Conservation (phyloP, 2,329 filamentous ascomycete genomes). For the Hypoxylon sp. region DNA sequence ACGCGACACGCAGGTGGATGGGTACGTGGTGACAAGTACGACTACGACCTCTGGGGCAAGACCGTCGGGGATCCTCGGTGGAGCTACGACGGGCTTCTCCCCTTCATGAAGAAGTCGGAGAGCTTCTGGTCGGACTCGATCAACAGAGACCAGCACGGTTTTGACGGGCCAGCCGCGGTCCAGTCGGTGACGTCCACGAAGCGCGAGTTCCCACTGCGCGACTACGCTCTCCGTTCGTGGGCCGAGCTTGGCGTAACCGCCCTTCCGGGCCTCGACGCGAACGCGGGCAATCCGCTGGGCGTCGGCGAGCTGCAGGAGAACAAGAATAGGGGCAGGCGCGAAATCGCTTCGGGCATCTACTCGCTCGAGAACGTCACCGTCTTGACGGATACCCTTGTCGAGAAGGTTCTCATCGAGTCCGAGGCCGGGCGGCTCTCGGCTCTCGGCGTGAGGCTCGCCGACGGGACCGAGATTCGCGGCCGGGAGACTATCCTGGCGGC, state of each 20-base stretch:
- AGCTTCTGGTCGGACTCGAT: constrained; percentile 29
- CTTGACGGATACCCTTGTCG: constrained; percentile 28
- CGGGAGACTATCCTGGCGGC: background rate
- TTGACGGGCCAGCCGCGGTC: constrained; percentile 37
- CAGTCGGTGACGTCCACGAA: constrained; percentile 37
- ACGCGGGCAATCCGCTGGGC: constrained; percentile 36
- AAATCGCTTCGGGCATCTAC: constrained; percentile 26
- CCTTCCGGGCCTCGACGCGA: constrained; percentile 25
- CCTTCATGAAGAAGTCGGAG: constrained; percentile 50
- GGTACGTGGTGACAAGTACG: constrained; percentile 50
- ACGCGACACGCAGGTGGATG: constrained; percentile 44
- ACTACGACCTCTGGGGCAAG: constrained; percentile 54
- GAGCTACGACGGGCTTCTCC: constrained; percentile 50
- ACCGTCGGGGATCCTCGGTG: constrained; percentile 47
- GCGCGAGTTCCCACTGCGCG: constrained; percentile 46
- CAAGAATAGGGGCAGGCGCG: constrained; percentile 19
- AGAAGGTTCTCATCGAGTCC: constrained; percentile 17
- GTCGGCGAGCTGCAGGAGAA: constrained; percentile 37
- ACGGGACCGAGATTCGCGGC: background rate
- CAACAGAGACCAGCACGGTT: constrained; percentile 38
- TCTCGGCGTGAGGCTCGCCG: background rate
- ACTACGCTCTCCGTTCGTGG: constrained; percentile 45
- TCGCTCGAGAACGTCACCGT: constrained; percentile 10
- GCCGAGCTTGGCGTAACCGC: constrained; percentile 40
- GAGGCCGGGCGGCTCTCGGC: background rate